Evolutionary conservation across 805 yeast genomes (phyloP).

Genomic region (Tetrapisispora pingtungensis): DNA sequence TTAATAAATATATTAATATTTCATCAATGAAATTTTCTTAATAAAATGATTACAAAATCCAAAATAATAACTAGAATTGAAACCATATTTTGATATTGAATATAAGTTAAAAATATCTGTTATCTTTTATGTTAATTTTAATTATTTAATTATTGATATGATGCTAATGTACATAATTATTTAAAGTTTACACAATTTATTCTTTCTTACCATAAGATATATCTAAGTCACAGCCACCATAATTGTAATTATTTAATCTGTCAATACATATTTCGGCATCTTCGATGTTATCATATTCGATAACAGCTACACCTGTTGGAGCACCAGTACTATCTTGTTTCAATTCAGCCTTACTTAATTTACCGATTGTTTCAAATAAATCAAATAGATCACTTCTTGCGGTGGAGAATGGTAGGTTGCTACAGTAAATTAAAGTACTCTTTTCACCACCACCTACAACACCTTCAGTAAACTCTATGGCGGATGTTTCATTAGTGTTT

Average conservation of each 20-base stretch:
- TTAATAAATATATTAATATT: too few relatives aligned
- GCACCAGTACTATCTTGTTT: constrained; percentile 51
- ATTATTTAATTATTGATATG: not conserved
- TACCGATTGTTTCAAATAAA: constrained; percentile 75
- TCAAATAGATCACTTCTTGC: constrained; percentile 75
- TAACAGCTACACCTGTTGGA: constrained; percentile 79
- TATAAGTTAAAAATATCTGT: not conserved
- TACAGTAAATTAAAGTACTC: constrained; percentile 53
- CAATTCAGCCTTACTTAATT: constrained; percentile 66
- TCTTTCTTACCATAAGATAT: constrained; percentile 53
- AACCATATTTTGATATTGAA: not conserved
- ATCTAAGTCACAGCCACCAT: constrained; percentile 68
- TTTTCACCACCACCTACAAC: constrained; percentile 54
- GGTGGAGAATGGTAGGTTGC: constrained; percentile 85
- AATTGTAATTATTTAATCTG: constrained; percentile 67
- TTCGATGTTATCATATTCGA: constrained; percentile 55
- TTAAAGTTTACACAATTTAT: not conserved
- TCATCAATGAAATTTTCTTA: too few relatives aligned
- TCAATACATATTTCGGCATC: constrained; percentile 66
- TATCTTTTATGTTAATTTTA: not conserved
- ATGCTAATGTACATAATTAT: not conserved
- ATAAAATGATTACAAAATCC: too few relatives aligned
- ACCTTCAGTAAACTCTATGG: constrained; percentile 44
- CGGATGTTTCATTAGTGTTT: not conserved
- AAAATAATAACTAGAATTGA: too few relatives aligned